Evolutionary conservation across 2,329 filamentous ascomycete genomes (phyloP), one percentile per base, ranked within the genome.

Genomic region (Colletotrichum truncatum): DNA sequence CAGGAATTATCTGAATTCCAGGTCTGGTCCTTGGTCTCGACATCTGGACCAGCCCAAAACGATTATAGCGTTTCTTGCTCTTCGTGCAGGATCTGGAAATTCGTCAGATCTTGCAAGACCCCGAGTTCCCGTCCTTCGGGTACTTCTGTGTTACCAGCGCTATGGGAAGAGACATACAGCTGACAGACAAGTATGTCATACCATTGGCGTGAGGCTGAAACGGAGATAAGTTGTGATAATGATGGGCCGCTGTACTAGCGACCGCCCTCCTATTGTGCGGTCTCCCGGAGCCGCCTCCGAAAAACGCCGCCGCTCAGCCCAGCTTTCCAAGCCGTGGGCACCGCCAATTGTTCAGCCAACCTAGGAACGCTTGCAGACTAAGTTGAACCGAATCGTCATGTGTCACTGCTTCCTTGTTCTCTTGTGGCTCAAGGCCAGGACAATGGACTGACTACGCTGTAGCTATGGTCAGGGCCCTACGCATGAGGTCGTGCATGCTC

Each of bases 351-450:
- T 26, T 57, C 21, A 21, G 34, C 34, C 18, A 26, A 23, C 48
- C 30, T 34, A 34, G 41, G 26, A 46, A 62, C 34, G 63, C 49
- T 55, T 63, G 46, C 51, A 52, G 63, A 51, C 43, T 51, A 51
- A 52, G 34, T 45, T 49, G 56, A 54, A 32, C 26, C 56, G 51
- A 53, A 21, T 63, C 57, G 51, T 66, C 63, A 63, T 66, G 28
- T 51, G 38, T 43, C 26, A 28, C 23, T 18, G 36, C 10, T 23
- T 46, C 21, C 49, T 45, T 62, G 57, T 55, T 18, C 57, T 14
- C 23, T n/a, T 8, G 10, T 38, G 23, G 49, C 34, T 36, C 21
- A 16, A 30, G 28, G 30, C 36, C 32, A 30, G 23, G 30, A 49
- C 18, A 54, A 53, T 48, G 55, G 32, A 14, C 23, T 25, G 56